A percentile compares a stretch with the other conserved stretches of the same genome.
phyloP scores from a whole-genome alignment of 2,329 filamentous ascomycete species.

The Paraphaeosphaeria minitans region DNA sequence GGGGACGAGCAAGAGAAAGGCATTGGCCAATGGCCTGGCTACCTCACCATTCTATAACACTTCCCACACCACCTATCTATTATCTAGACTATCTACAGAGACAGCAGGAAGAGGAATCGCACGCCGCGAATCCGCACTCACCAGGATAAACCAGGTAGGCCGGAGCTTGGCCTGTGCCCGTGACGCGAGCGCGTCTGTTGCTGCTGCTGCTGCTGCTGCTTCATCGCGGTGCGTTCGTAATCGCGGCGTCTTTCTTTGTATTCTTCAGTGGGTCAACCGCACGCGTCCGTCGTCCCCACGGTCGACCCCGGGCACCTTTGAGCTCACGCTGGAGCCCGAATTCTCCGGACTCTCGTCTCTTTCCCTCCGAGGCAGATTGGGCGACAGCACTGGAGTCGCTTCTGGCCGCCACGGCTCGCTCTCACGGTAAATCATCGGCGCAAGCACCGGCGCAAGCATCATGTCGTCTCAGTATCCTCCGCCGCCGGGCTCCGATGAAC shows the following conservation, averaged over 20 bases:
- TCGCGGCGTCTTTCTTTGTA: not conserved
- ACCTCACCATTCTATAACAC: not conserved
- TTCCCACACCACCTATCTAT: not conserved
- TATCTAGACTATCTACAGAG: not conserved
- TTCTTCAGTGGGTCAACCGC: not conserved
- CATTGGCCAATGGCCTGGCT: not conserved
- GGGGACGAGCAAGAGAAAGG: not conserved
- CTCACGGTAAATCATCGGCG: constrained; percentile 25
- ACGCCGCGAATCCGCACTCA: not conserved
- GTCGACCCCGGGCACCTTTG: not conserved
- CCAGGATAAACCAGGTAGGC: not conserved
- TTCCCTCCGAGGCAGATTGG: not conserved
- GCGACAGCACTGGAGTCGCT: not conserved
- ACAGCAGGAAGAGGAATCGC: not conserved
- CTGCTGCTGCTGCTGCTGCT: not conserved
- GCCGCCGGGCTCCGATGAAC: constrained; percentile 31
- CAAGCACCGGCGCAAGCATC: constrained; percentile 6
- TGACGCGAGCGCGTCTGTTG: not conserved
- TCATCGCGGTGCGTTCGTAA: not conserved
- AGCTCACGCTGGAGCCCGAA: not conserved
- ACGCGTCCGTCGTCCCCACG: constrained; percentile 2
- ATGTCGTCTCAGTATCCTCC: constrained; percentile 32
- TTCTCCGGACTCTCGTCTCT: not conserved
- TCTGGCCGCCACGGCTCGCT: constrained; percentile 26
- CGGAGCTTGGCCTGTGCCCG: not conserved